phyloP scores from a whole-genome alignment of 352 stramenopile genomes.

The Phytophthora chlamydospora region DNA sequence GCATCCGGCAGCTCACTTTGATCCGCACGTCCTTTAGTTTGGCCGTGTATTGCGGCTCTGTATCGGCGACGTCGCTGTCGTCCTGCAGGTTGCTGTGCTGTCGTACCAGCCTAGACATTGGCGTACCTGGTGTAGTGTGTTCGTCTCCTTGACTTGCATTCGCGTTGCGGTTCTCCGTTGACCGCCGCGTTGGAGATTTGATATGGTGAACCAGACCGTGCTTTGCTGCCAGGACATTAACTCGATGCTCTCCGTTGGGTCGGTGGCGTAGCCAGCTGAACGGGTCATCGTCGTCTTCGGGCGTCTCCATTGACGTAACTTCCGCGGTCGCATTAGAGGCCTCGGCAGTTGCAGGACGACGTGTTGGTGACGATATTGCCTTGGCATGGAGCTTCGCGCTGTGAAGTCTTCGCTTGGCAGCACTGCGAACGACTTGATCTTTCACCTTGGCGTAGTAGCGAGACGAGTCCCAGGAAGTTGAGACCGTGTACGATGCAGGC shows the following conservation, averaged over 20 bases:
- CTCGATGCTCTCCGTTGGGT: slow-evolving; percentile 59
- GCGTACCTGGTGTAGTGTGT: slow-evolving; percentile 9
- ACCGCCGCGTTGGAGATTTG: slow-evolving; percentile 26
- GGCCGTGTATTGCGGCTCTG: slow-evolving; percentile 2
- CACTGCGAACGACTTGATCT: slow-evolving; percentile 34
- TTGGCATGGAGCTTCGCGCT: slow-evolving; percentile 19
- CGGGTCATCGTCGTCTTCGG: slow-evolving; percentile 38
- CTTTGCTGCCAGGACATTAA: slow-evolving; percentile 51
- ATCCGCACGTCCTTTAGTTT: slow-evolving; percentile 38
- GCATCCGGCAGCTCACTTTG: slow-evolving; percentile 58
- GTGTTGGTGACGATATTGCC: slow-evolving; percentile 19
- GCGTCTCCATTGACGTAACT: neutral
- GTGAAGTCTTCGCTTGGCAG: slow-evolving; percentile 27
- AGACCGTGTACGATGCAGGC: slow-evolving; percentile 38
- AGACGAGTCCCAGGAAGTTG: slow-evolving; percentile 63
- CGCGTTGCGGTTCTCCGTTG: slow-evolving; percentile 5
- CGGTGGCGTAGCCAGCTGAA: slow-evolving; percentile 65
- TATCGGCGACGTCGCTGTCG: slow-evolving; percentile 4
- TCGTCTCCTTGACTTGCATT: slow-evolving; percentile 3
- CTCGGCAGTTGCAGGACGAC: slow-evolving; percentile 16
- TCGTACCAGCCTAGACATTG: slow-evolving; percentile 8
- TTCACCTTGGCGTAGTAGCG: slow-evolving; percentile 66
- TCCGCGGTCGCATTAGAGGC: slow-evolving; percentile 1
- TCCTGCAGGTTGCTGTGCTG: slow-evolving; percentile 18
- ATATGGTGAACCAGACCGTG: slow-evolving; percentile 50